A percentile compares a stretch with the other conserved stretches of the same genome.
Evolutionary conservation across 805 yeast genomes (phyloP).

Genomic region (Pichia nanzhaoensis): DNA sequence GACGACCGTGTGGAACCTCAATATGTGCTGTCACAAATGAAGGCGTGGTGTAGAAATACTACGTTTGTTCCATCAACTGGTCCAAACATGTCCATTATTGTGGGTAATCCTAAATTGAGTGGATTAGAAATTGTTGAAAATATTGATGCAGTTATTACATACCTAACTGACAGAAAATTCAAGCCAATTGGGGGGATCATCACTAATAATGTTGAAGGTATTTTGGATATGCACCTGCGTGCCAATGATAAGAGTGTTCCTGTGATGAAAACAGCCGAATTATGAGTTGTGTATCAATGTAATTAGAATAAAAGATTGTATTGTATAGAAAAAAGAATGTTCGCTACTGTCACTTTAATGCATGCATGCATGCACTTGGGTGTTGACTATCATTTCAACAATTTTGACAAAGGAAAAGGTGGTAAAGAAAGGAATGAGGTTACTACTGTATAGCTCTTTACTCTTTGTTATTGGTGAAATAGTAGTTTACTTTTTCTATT

Average conservation of each 20-base stretch:
- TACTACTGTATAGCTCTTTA: not conserved
- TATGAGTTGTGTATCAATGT: too few species aligned
- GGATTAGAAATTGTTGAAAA: slow-evolving; percentile 42
- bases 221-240: slow-evolving; percentile 44
- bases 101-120: slow-evolving; percentile 50
- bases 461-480: not conserved
- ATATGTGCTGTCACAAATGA: slow-evolving; percentile 58
- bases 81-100: slow-evolving; percentile 48
- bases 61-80: slow-evolving; percentile 56
- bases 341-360: too few species aligned
- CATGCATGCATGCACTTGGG: too few species aligned
- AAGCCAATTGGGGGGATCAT: slow-evolving; percentile 57
- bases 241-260: slow-evolving; percentile 29
- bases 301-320: not conserved
- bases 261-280: slow-evolving; percentile 4
- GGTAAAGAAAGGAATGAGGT: not conserved
- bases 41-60: slow-evolving; percentile 57
- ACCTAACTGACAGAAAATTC: slow-evolving; percentile 38
- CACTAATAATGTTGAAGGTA: slow-evolving; percentile 35
- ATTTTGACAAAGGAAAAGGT: not conserved
- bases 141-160: slow-evolving; percentile 42
- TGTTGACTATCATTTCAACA: too few species aligned
- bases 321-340: not conserved
- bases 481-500: not conserved
- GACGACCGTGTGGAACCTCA: slow-evolving; percentile 59